Evolutionary conservation across 163 green algal genomes (phyloP), one percentile per base, ranked within the genome.

Genomic region (Prototheca cutis): DNA sequence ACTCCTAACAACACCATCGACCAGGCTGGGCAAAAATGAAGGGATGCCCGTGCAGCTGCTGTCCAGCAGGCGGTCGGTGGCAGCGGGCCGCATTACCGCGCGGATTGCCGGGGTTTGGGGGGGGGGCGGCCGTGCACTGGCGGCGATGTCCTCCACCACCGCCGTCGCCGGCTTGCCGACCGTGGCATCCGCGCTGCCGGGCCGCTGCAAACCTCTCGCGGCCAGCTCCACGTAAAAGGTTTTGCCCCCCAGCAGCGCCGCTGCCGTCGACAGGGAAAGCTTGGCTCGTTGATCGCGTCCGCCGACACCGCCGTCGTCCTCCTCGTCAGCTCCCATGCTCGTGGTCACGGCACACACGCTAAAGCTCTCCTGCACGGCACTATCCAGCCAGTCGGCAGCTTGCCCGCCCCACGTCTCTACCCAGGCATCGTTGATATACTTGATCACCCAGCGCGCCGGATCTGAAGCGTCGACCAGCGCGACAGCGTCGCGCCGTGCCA

Each of bases 371-470:
- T 49, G 48, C 32, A 54, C 4, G 40, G 45, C 31, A 29, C 27
- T 34, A 2, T 58, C 29, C 31, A 39, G 42, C 42, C 42, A 51
- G 42, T 17, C 42, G 10, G 6, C 42, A 5, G 42, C 10, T 5
- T 21, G 13, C 54, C 45, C 52, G 68, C 61, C 61, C 4, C 39
- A 39, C 25, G 31, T 15, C 25, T 52, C 21, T 10, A 42, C 54
- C 58, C 63, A 71, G 1, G 61, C 62, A 21, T 62, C 49, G 61
- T 82, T 84, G 18, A 73, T 58, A 40, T 78, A 76, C 30, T 82
- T 48, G 24, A 81, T 58, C 13, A 53, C 55, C 70, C 73, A 82
- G 36, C 67, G 62, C 48, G 40, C 53, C 2, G 62, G 25, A 3
- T n/a, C 19, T 30, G 58, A 56, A 2, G 54, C 60, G 63, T 85